These are phyloP conservation scores for Penicillium riverlandense DNA, from an alignment of 495 filamentous ascomycete genomes.

Conservation along the genomic window DNA sequence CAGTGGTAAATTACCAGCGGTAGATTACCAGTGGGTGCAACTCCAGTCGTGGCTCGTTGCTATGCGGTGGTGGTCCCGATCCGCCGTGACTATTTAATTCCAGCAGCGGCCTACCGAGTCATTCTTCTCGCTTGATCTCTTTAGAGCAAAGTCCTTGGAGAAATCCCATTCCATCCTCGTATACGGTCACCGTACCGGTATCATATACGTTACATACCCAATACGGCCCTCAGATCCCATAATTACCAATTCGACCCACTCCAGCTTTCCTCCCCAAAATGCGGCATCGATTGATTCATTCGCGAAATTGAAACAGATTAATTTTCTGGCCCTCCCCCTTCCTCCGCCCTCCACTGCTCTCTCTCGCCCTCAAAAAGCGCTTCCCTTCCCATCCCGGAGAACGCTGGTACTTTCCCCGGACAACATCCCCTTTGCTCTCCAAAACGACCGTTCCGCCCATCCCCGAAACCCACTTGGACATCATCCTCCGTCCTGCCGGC, in stretches of 20 bases:
- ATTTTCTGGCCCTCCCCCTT: constrained; percentile 11
- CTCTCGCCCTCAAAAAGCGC: background rate
- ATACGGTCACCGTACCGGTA: background rate
- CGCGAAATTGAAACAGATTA: constrained; percentile 6
- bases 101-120: no score
- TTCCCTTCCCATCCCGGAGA: constrained; percentile 8
- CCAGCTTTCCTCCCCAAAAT: constrained; percentile 20
- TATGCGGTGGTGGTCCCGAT: constrained; percentile 7
- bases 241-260: constrained; percentile 19
- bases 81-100: constrained; percentile 5
- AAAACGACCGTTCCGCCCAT: constrained; percentile 1
- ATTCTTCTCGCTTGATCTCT: background rate
- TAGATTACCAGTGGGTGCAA: no score
- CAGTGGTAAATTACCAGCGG: constrained; percentile 4
- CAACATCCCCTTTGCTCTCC: no score
- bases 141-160: background rate
- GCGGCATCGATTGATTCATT: constrained; percentile 22
- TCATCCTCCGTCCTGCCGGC: constrained; percentile 24
- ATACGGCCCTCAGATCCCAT: constrained; percentile 1
- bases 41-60: constrained; percentile 6
- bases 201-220: background rate
- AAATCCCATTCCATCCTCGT: constrained; percentile 1
- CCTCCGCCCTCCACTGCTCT: background rate
- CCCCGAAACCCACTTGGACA: constrained; percentile 13
- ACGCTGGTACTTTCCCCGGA: constrained; percentile 19